A percentile compares a stretch with the other conserved stretches of the same genome.
phyloP scores from a whole-genome alignment of 495 filamentous ascomycete species.

The Aspergillus olivimuriae region DNA sequence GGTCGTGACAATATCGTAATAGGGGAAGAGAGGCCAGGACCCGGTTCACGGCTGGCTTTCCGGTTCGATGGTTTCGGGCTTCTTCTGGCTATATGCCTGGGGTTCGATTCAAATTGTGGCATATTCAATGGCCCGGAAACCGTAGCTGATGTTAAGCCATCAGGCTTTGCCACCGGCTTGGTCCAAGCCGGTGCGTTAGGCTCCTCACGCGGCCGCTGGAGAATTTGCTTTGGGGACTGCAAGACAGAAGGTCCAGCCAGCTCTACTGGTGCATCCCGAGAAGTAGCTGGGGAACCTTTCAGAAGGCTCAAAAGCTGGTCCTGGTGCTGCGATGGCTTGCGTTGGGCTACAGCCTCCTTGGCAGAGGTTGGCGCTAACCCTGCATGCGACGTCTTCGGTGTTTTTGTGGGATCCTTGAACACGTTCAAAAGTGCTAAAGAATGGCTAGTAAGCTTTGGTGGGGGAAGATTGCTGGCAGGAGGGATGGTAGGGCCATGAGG shows the following conservation, averaged over 20 bases:
- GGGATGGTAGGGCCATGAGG: slow-evolving; percentile 43
- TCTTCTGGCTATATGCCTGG: no score
- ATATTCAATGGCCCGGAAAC: slow-evolving; percentile 44
- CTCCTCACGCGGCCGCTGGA: slow-evolving; percentile 27
- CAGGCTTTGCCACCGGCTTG: slow-evolving; percentile 9
- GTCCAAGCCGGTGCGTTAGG: slow-evolving; percentile 14
- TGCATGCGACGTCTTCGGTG: slow-evolving; percentile 25
- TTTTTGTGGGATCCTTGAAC: slow-evolving; percentile 47
- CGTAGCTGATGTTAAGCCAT: slow-evolving; percentile 37
- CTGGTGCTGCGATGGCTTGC: slow-evolving; percentile 35
- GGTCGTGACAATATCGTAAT: slow-evolving; percentile 42
- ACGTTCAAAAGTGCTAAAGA: slow-evolving; percentile 57
- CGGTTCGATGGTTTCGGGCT: slow-evolving; percentile 22
- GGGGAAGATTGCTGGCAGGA: slow-evolving; percentile 50
- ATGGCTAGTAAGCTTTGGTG: slow-evolving; percentile 59
- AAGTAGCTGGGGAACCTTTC: slow-evolving; percentile 19
- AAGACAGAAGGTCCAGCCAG: slow-evolving; percentile 26
- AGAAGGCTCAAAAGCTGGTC: slow-evolving; percentile 33
- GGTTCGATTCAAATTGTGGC: slow-evolving; percentile 47
- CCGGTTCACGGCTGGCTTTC: slow-evolving; percentile 16
- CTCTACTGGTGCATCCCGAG: slow-evolving; percentile 27
- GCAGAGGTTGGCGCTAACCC: slow-evolving; percentile 20
- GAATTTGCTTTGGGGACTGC: slow-evolving; percentile 26
- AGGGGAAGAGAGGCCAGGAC: slow-evolving; percentile 27
- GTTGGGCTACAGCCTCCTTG: slow-evolving; percentile 10